Conservation (phyloP, 2,329 filamentous ascomycete genomes). For the Zelopaecilomyces penicillatus region DNA sequence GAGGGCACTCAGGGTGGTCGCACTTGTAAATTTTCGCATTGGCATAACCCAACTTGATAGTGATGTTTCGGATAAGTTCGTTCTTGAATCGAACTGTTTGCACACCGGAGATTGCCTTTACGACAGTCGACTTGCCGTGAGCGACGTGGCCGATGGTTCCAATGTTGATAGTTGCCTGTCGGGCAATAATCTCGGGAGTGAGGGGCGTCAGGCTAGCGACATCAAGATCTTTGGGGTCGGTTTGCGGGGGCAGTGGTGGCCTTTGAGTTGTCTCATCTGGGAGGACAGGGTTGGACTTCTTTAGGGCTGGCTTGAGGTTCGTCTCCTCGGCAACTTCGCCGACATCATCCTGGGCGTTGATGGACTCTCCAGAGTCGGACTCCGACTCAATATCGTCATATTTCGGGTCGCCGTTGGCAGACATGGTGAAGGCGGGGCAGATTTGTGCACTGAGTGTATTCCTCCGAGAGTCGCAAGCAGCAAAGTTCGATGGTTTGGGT, state of each 20-base stretch:
- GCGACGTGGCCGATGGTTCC: conserved; percentile 98
- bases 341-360: conserved; percentile 49
- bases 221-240: conserved; percentile 83
- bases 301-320: conserved; percentile 75
- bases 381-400: conserved; percentile 70
- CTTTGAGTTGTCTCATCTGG: conserved; percentile 47
- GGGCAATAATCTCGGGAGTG: conserved; percentile 92
- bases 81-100: conserved; percentile 99
- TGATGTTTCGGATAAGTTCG: conserved; percentile 97
- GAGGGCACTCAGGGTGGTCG: conserved; percentile 81
- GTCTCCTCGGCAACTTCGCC: conserved; percentile 54
- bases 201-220: conserved; percentile 72
- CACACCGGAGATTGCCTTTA: conserved; percentile 97
- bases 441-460: conserved; percentile 14
- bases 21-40: conserved; percentile 99
- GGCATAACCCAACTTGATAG: conserved; percentile 98
- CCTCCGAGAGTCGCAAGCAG: neutral
- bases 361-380: conserved; percentile 56
- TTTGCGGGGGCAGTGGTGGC: conserved; percentile 68
- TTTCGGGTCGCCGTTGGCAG: conserved; percentile 51
- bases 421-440: conserved; percentile 33
- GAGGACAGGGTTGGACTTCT: conserved; percentile 55
- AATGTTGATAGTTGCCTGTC: conserved; percentile 98
- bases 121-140: conserved; percentile 97
- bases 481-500: conserved; percentile 17